Percentiles rank a stretch among this genome's conserved stretches.
Conservation (phyloP, 345 rosid genomes). For the Acer campestre region DNA sequence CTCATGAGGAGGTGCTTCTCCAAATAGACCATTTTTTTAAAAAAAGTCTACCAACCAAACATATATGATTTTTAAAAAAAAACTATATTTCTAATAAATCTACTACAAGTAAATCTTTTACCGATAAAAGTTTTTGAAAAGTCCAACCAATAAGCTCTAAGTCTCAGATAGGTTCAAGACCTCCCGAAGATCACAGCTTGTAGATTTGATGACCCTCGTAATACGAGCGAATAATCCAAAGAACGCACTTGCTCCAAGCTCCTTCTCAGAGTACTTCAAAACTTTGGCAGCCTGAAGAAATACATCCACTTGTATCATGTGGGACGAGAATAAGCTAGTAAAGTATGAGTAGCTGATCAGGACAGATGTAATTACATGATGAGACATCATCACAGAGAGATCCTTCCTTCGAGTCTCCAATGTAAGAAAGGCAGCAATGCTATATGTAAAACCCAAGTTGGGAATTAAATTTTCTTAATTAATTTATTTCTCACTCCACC, state of each 20-base stretch:
- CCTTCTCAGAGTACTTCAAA: slow-evolving; percentile 79
- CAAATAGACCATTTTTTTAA: too few relatives aligned
- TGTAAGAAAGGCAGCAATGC: slow-evolving; percentile 77
- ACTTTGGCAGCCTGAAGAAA: slow-evolving; percentile 94
- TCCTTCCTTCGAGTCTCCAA: slow-evolving; percentile 99
- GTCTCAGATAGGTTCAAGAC: slow-evolving; percentile 54
- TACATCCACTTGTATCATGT: slow-evolving; percentile 93
- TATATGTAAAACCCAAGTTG: slow-evolving; percentile 87
- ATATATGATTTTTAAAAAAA: too few relatives aligned
- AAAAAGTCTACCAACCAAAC: too few relatives aligned
- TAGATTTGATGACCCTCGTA: slow-evolving; percentile 76
- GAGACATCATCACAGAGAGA: slow-evolving; percentile 14
- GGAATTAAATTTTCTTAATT: not conserved
- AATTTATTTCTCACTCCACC: too few relatives aligned
- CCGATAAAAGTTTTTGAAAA: too few relatives aligned
- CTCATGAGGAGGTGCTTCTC: too few relatives aligned
- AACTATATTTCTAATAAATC: too few relatives aligned
- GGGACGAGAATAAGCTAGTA: slow-evolving; percentile 59
- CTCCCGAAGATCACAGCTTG: slow-evolving; percentile 43
- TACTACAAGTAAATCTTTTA: too few relatives aligned
- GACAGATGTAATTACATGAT: too few relatives aligned
- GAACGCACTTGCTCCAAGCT: slow-evolving; percentile 84
- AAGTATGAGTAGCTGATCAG: too few relatives aligned
- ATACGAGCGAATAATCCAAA: slow-evolving; percentile 81
- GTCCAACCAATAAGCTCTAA: too few relatives aligned